phyloP scores from a whole-genome alignment of 2,329 filamentous ascomycete species.

The Xylariaceae sp. region DNA sequence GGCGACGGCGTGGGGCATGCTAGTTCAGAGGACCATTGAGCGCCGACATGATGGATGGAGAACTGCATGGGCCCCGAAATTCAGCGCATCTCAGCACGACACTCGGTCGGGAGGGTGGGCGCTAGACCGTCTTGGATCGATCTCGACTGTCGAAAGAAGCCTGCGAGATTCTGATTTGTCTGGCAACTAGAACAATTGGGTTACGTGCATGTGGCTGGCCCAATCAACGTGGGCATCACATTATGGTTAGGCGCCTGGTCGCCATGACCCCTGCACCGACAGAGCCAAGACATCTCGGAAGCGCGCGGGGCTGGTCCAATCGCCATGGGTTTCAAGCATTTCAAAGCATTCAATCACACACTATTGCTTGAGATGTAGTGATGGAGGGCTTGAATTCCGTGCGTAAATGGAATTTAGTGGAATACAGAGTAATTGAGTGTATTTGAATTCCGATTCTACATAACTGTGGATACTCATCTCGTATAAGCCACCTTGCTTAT shows the following conservation, averaged over 20 bases:
- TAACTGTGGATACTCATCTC: no score
- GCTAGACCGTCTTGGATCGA: slow-evolving; percentile 3
- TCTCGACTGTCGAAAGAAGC: slow-evolving; percentile 7
- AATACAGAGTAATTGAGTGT: background rate
- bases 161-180: slow-evolving; percentile 22
- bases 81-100: slow-evolving; percentile 12
- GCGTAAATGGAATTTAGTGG: background rate
- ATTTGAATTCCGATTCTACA: no score
- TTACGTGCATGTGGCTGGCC: slow-evolving; percentile 12
- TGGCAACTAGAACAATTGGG: slow-evolving; percentile 24
- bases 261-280: slow-evolving; percentile 15
- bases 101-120: slow-evolving; percentile 1
- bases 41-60: slow-evolving; percentile 5
- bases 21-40: slow-evolving; percentile 22
- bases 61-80: slow-evolving; percentile 13
- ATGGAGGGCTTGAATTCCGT: background rate
- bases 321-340: background rate
- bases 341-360: no score
- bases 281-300: slow-evolving; percentile 13
- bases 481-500: no score
- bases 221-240: slow-evolving; percentile 28
- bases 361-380: no score
- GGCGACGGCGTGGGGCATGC: slow-evolving; percentile 20
- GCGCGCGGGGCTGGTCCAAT: slow-evolving; percentile 19
- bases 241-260: slow-evolving; percentile 19